Evolutionary conservation across 78 protist genomes (phyloP).

Genomic region (Dictyostelium firmibasis): DNA sequence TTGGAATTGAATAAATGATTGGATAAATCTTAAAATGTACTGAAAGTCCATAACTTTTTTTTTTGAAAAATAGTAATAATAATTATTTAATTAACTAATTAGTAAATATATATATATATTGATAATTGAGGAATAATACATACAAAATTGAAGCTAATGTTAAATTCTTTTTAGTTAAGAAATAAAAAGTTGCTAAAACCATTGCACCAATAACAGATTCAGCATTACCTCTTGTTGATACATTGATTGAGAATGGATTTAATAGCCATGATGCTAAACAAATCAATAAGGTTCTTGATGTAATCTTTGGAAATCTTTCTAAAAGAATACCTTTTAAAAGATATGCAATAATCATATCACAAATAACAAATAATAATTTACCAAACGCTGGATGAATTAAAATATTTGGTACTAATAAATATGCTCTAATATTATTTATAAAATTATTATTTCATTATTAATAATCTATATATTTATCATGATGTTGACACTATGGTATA

Average conservation of each 20-base stretch:
- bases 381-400: conserved; percentile 84
- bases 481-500: too few species aligned
- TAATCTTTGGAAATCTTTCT: conserved; percentile 31
- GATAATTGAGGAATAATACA: too few species aligned
- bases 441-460: too few species aligned
- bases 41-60: conserved; percentile 87
- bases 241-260: conserved; percentile 92
- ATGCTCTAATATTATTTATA: conserved; percentile 47
- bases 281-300: conserved; percentile 24
- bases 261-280: conserved; percentile 83
- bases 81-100: too few species aligned
- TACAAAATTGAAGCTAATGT: conserved; percentile 70
- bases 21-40: conserved; percentile 97
- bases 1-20: conserved; percentile 88
- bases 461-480: too few species aligned
- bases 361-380: conserved; percentile 89
- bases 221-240: conserved; percentile 97
- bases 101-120: too few species aligned
- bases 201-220: conserved; percentile 91
- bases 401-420: conserved; percentile 89
- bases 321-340: conserved; percentile 46
- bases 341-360: conserved; percentile 87
- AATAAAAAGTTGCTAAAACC: conserved; percentile 84
- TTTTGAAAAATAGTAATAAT: background rate
- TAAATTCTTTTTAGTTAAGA: conserved; percentile 14